Conservation (phyloP, 148 eudicot species). For the Rhododendron henanense region DNA sequence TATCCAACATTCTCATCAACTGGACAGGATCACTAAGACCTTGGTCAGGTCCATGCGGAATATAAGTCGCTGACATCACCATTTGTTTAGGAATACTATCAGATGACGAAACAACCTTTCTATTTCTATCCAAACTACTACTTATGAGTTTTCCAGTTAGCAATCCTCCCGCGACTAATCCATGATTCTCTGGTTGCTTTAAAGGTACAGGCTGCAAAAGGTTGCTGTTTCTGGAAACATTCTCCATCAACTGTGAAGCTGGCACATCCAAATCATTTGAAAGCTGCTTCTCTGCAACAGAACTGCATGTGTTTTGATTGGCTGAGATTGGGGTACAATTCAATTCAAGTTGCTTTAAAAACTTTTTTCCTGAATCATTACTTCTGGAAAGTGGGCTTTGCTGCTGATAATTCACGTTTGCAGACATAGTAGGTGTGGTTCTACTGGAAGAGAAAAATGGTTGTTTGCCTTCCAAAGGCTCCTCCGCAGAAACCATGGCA, state of each 20-base stretch:
- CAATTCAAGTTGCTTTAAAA: slow-evolving; percentile 44
- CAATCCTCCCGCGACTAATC: slow-evolving; percentile 3
- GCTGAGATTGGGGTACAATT: slow-evolving; percentile 44
- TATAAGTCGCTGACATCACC: slow-evolving; percentile 22
- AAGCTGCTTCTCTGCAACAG: slow-evolving; percentile 27
- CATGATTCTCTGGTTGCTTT: slow-evolving; percentile 34
- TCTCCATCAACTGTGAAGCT: slow-evolving; percentile 24
- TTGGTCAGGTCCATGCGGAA: slow-evolving; percentile 48
- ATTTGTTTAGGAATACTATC: slow-evolving; percentile 20
- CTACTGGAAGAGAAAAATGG: slow-evolving; percentile 32
- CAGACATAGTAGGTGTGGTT: slow-evolving; percentile 22
- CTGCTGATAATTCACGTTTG: slow-evolving; percentile 23
- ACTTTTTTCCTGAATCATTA: slow-evolving; percentile 31
- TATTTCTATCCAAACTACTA: slow-evolving; percentile 34
- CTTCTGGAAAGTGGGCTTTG: slow-evolving; percentile 38
- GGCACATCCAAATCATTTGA: slow-evolving; percentile 15
- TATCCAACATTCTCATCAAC: slow-evolving; percentile 70
- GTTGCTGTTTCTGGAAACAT: slow-evolving; percentile 25
- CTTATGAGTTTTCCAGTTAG: slow-evolving; percentile 22
- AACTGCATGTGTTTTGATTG: slow-evolving; percentile 29
- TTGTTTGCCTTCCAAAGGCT: slow-evolving; percentile 29
- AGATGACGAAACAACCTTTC: slow-evolving; percentile 21
- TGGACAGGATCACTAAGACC: slow-evolving; percentile 84
- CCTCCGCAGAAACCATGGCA: slow-evolving; percentile 25
- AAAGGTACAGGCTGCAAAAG: slow-evolving; percentile 40